Conservation (phyloP, 768 basidiomycete genomes). For the Jaapia argillacea region DNA sequence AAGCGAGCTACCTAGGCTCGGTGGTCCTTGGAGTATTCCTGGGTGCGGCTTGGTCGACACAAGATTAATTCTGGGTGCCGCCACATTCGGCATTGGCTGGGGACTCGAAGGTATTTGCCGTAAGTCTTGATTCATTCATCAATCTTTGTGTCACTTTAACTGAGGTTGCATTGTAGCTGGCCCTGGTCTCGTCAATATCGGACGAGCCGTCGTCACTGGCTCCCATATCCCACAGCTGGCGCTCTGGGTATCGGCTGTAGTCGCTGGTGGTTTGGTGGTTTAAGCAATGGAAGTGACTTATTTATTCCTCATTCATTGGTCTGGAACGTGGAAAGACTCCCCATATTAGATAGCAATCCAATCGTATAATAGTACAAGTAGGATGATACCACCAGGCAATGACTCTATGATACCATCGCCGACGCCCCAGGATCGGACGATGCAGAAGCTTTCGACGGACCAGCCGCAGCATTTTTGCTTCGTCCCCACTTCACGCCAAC, state of each 20-base stretch:
- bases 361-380: too few species aligned
- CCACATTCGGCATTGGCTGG: constrained; percentile 56
- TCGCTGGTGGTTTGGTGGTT: constrained; percentile 16
- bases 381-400: too few species aligned
- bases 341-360: too few species aligned
- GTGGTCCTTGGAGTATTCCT: constrained; percentile 18
- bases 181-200: constrained; percentile 52
- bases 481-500: constrained; percentile 86
- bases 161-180: constrained; percentile 32
- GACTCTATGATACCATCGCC: too few species aligned
- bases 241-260: constrained; percentile 29
- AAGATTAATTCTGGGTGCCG: constrained; percentile 38
- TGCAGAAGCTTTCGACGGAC: constrained; percentile 1
- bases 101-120: constrained; percentile 52
- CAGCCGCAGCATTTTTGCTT: constrained; percentile 35
- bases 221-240: constrained; percentile 21
- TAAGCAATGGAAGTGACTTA: too few species aligned
- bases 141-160: not conserved
- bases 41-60: constrained; percentile 30
- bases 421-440: too few species aligned
- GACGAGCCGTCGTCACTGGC: constrained; percentile 32
- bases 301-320: too few species aligned
- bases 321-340: too few species aligned
- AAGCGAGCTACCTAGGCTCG: not conserved
- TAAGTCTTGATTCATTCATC: constrained; percentile 21